Percentiles rank a stretch among this genome's conserved stretches.
Conservation (phyloP, 2,329 filamentous ascomycete genomes). For the Cytospora piceae region DNA sequence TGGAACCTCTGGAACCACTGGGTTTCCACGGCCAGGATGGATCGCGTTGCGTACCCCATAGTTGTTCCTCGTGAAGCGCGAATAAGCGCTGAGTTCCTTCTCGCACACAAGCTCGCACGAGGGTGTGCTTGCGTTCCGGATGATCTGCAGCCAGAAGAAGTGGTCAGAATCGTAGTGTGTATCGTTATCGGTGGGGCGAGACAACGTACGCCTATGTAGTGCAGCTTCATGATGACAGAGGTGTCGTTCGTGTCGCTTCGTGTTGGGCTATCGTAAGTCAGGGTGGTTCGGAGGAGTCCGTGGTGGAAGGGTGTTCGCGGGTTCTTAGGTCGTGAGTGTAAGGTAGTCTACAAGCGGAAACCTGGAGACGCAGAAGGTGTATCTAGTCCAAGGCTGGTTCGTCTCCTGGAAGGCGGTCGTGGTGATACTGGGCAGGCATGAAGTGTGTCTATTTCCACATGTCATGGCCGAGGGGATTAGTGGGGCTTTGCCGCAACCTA, state of each 20-base stretch:
- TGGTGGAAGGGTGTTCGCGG: not conserved
- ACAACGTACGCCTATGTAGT: conserved; percentile 76
- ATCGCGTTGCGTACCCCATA: conserved; percentile 41
- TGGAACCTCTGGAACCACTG: conserved; percentile 42
- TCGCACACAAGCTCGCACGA: conserved; percentile 76
- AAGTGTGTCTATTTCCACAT: conserved; percentile 6
- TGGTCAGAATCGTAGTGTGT: conserved; percentile 25
- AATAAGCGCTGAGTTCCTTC: conserved; percentile 78
- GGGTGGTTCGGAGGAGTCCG: not conserved
- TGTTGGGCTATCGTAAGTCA: conserved; percentile 13
- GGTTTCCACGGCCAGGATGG: not conserved
- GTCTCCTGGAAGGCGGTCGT: conserved; percentile 11
- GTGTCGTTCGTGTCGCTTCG: conserved; percentile 4
- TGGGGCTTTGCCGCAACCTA: conserved; percentile 3
- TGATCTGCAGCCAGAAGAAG: conserved; percentile 60
- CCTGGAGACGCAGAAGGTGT: not conserved
- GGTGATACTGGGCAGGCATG: not conserved
- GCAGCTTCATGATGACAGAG: conserved; percentile 71
- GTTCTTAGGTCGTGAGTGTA: not conserved
- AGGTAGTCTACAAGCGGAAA: not conserved
- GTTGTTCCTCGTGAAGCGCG: conserved; percentile 76
- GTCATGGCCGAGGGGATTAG: not conserved
- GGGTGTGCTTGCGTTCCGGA: conserved; percentile 78
- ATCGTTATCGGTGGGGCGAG: conserved; percentile 30
- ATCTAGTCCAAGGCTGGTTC: conserved; percentile 2